These are phyloP conservation scores for Trapa bicornis DNA, from an alignment of 345 rosid species.

Conservation along the genomic window DNA sequence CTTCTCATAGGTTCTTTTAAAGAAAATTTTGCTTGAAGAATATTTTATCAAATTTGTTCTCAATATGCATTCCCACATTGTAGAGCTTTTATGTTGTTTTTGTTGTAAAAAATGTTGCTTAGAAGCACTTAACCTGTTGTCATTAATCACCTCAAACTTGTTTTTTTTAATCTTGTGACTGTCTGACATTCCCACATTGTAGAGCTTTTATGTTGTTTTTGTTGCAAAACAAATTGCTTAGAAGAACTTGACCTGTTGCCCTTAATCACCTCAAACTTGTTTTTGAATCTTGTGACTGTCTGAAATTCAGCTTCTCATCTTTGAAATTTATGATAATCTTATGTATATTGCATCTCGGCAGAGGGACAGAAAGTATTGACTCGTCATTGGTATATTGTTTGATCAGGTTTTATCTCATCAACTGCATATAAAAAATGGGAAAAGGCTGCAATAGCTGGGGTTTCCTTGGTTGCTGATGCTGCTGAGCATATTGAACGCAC, in stretches of 20 bases:
- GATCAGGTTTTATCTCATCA: slow-evolving; percentile 31
- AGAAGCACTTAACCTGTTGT: not conserved
- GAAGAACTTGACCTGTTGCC: not conserved
- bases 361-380: not conserved
- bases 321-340: not conserved
- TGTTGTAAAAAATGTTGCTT: not conserved
- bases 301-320: not conserved
- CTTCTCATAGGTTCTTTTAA: not conserved
- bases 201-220: not conserved
- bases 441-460: slow-evolving; percentile 97
- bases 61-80: not conserved
- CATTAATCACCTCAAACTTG: not conserved
- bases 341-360: not conserved
- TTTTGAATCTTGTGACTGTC: too few relatives aligned
- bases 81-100: not conserved
- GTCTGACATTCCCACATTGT: too few relatives aligned
- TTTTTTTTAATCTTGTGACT: too few relatives aligned
- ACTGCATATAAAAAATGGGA: slow-evolving; percentile 92
- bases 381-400: not conserved
- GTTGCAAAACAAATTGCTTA: not conserved
- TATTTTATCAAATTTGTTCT: not conserved
- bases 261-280: not conserved
- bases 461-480: slow-evolving; percentile 98
- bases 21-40: not conserved
- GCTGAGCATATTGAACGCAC: slow-evolving; percentile 93